phyloP scores from a whole-genome alignment of 306 rosid species.

The Acacia crassicarpa region DNA sequence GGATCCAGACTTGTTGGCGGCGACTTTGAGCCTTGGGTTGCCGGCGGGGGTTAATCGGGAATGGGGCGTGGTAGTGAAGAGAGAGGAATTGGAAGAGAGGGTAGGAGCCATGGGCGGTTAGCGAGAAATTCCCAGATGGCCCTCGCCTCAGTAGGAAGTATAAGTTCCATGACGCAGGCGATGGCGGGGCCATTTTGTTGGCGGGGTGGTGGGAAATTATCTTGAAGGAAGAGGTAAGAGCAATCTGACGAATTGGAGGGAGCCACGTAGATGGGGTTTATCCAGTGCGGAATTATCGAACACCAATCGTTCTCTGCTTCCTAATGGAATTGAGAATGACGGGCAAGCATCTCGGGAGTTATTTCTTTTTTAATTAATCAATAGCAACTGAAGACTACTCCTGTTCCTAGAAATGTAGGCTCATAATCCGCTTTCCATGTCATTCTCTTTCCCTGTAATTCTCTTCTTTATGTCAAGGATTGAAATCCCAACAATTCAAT shows the following conservation, averaged over 20 bases:
- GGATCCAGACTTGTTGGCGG: constrained; percentile 54
- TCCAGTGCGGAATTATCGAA: constrained; percentile 40
- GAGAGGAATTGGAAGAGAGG: constrained; percentile 68
- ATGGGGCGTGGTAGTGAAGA: constrained; percentile 51
- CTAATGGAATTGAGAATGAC: constrained; percentile 27
- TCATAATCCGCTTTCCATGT: no score
- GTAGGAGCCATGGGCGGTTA: constrained; percentile 67
- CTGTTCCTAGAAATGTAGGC: no score
- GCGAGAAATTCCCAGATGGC: constrained; percentile 21
- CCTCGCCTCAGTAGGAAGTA: constrained; percentile 11
- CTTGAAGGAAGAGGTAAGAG: constrained; percentile 46
- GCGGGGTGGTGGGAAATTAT: constrained; percentile 33
- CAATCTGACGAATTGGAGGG: constrained; percentile 40
- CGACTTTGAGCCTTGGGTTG: constrained; percentile 47
- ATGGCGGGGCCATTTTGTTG: not conserved
- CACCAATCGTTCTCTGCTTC: constrained; percentile 45
- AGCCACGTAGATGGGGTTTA: constrained; percentile 64
- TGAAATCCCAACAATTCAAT: no score
- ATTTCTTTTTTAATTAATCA: no score
- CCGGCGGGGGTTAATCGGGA: constrained; percentile 33
- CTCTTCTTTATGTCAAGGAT: no score
- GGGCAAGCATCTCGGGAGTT: no score
- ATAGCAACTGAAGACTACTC: no score
- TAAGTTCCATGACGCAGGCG: not conserved
- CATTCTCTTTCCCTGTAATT: no score